Percentiles rank a stretch among this genome's conserved stretches.
These are phyloP conservation scores for Penicillium chermesinum DNA, from an alignment of 495 filamentous ascomycete genomes.

Conservation along the genomic window DNA sequence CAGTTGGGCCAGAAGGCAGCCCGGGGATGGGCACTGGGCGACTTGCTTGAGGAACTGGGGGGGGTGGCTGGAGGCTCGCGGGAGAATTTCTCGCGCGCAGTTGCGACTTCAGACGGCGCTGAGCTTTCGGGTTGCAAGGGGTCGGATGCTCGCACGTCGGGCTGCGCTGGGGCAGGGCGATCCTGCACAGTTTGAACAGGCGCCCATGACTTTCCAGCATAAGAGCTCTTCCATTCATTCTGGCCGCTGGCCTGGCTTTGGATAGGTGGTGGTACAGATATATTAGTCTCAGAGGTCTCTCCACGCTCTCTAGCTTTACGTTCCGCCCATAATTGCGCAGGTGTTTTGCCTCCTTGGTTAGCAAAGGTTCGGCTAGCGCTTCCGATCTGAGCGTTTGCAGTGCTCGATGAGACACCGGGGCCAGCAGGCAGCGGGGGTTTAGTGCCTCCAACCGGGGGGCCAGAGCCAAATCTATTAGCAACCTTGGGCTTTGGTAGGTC, in stretches of 20 bases:
- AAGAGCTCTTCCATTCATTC: constrained; percentile 82
- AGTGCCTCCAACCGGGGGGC: constrained; percentile 72
- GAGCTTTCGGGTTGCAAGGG: constrained; percentile 46
- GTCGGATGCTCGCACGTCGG: constrained; percentile 50
- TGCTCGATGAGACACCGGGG: constrained; percentile 48
- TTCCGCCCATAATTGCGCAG: constrained; percentile 95
- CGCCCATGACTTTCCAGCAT: constrained; percentile 82
- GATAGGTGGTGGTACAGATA: constrained; percentile 49
- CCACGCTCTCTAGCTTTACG: constrained; percentile 79
- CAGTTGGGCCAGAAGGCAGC: constrained; percentile 54
- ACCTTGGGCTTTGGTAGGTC: constrained; percentile 91
- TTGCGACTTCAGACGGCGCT: constrained; percentile 54
- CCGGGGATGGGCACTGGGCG: constrained; percentile 67
- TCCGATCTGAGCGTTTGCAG: constrained; percentile 58
- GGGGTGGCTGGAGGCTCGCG: constrained; percentile 41
- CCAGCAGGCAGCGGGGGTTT: constrained; percentile 76
- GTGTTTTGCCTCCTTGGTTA: constrained; percentile 91
- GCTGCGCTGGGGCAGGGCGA: constrained; percentile 56
- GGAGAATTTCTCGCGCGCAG: constrained; percentile 73
- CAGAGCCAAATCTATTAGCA: constrained; percentile 72
- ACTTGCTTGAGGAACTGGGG: constrained; percentile 31
- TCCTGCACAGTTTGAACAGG: constrained; percentile 68
- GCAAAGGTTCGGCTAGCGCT: constrained; percentile 88
- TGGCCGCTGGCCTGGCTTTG: constrained; percentile 63
- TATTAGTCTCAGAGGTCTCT: constrained; percentile 29